A percentile compares a stretch with the other conserved stretches of the same genome.
These are phyloP conservation scores for Hirschioporus abietinus DNA, from an alignment of 768 basidiomycete genomes.

Conservation along the genomic window DNA sequence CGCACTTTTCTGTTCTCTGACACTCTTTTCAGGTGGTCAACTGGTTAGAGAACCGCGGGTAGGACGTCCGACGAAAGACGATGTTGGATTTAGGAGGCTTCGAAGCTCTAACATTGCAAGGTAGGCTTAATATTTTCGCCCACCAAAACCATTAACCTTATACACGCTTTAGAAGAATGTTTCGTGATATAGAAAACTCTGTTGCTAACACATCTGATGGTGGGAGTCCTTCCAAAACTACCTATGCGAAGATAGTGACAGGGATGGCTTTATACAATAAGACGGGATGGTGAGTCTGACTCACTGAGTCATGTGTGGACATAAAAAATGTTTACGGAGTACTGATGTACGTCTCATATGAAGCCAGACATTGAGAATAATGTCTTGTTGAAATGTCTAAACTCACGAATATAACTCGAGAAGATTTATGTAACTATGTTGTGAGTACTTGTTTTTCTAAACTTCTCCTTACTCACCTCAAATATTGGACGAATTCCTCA, in stretches of 20 bases:
- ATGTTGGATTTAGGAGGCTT: slow-evolving; percentile 39
- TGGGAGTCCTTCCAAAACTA: slow-evolving; percentile 48
- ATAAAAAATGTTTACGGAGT: slow-evolving; percentile 43
- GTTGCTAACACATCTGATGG: slow-evolving; percentile 27
- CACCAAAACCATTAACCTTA: slow-evolving; percentile 37
- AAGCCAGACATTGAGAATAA: too few relatives aligned
- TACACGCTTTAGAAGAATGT: slow-evolving; percentile 9
- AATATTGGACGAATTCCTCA: too few relatives aligned
- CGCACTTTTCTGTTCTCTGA: too few relatives aligned
- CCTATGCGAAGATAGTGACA: slow-evolving; percentile 49
- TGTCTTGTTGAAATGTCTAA: too few relatives aligned
- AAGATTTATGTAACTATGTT: too few relatives aligned
- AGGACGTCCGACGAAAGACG: slow-evolving; percentile 38
- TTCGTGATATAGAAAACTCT: slow-evolving; percentile 5
- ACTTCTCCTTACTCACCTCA: too few relatives aligned
- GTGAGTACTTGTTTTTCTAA: too few relatives aligned
- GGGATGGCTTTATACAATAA: too few relatives aligned
- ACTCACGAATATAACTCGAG: too few relatives aligned
- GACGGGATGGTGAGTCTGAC: too few relatives aligned
- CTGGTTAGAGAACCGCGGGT: slow-evolving; percentile 43
- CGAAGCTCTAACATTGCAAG: slow-evolving; percentile 53
- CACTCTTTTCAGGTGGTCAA: too few relatives aligned
- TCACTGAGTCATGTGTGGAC: slow-evolving; percentile 41
- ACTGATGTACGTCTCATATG: too few relatives aligned
- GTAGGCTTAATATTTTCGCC: slow-evolving; percentile 39